Evolutionary conservation across 148 eudicot species (phyloP), one percentile per base, ranked within the genome.

Genomic region (Chenopodium berlandieri): DNA sequence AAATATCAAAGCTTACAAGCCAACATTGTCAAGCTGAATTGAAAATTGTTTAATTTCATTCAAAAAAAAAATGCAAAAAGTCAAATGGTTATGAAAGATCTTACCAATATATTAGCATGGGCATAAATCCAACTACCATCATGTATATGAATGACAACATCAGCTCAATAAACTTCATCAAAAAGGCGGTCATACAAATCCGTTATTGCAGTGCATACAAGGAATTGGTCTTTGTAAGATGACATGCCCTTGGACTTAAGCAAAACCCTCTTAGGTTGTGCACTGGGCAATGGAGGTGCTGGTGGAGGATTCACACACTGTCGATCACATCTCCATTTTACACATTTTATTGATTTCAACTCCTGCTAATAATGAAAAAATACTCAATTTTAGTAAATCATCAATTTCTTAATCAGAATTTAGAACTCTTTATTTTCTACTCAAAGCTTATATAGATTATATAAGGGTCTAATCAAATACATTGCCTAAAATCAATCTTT

Each of bases 231-330:
- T 31, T 77, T 80, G 27, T 10, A 4, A 1, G 79, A 75, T 50
- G 79, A 75, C 30, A 50, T 76, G 23, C 71, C 65, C 19, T 83
- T 27, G 71, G 80, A 44, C 86, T 76, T 71, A 20, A 67, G 77
- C 81, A 84, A 19, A 19, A 84, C 32, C 78, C 78, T 88, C 66
- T 16, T 73, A 66, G 58, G 52, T 71, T 71, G 76, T 37, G 75
- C 84, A 52, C 32, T 37, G 54, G 90, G 92, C 73, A 84, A 82
- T 79, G 92, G 90, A 31, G 89, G 90, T 12, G 91, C 88, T 22
- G 79, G 52, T 56, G 91, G 90, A 17, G 80, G 40, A 27, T 19
- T 81, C 27, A 27, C 52, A 71, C 0, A 63, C 60, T 82, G 54
- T 83, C 83, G 27, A 17, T 82, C 30, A 76, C 48, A 74, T 79